A percentile compares a stretch with the other conserved stretches of the same genome.
Conservation (phyloP, 2,329 filamentous ascomycete species). For the Cladorrhinum sp. region DNA sequence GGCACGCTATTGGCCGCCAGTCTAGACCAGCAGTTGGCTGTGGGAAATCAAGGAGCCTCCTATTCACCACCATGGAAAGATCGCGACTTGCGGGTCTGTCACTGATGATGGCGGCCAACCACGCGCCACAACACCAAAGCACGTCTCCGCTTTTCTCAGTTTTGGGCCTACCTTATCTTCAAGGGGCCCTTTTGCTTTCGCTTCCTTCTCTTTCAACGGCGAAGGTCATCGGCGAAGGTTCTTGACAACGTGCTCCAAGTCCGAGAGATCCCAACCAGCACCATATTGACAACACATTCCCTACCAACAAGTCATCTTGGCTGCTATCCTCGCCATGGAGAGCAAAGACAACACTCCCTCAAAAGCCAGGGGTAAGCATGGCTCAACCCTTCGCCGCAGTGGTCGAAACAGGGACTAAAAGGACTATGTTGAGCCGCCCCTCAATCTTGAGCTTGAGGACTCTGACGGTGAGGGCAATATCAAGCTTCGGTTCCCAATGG, state of each 20-base stretch:
- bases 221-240: not conserved
- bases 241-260: not conserved
- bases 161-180: not conserved
- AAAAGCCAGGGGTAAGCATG: no score
- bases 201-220: not conserved
- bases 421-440: not conserved
- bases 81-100: not conserved
- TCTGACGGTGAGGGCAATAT: not conserved
- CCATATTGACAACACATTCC: not conserved
- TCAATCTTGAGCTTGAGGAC: not conserved
- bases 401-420: not conserved
- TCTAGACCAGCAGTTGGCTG: not conserved
- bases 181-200: not conserved
- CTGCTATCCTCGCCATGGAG: not conserved
- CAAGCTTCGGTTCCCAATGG: not conserved
- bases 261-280: not conserved
- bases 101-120: not conserved
- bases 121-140: not conserved
- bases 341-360: not conserved
- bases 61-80: not conserved
- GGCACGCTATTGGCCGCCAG: not conserved
- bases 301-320: not conserved
- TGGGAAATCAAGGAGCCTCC: not conserved
- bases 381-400: not conserved
- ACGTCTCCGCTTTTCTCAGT: not conserved